Conservation (phyloP, 2,329 filamentous ascomycete species). For the Monascus ruber region DNA sequence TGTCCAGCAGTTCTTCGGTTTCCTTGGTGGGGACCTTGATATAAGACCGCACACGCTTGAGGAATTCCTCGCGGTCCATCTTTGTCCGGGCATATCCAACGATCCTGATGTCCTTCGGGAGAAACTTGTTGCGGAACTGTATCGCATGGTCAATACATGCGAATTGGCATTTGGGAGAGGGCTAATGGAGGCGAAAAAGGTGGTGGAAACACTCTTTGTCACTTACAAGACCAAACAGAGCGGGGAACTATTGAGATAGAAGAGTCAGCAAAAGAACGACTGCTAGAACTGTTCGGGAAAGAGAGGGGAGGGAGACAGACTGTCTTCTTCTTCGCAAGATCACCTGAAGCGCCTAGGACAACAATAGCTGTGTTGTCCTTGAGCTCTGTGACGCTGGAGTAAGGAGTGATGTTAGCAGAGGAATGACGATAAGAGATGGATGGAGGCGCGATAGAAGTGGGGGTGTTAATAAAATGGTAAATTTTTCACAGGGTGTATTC, state of each 20-base stretch:
- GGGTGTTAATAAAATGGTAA: background rate
- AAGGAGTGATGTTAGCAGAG: conserved; percentile 28
- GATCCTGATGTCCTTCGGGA: conserved; percentile 89
- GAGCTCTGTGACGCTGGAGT: conserved; percentile 70
- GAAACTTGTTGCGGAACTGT: conserved; percentile 97
- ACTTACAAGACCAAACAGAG: conserved; percentile 92
- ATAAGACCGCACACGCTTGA: conserved; percentile 89
- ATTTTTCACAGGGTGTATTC: background rate
- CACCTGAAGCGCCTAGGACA: conserved; percentile 91
- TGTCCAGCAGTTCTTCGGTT: conserved; percentile 84
- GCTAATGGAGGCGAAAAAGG: background rate
- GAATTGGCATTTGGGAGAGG: conserved; percentile 1
- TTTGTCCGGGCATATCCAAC: conserved; percentile 98
- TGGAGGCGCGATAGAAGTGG: background rate
- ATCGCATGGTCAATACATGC: conserved; percentile 6
- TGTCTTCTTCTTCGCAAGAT: conserved; percentile 99
- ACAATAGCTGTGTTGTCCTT: conserved; percentile 98
- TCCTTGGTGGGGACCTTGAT: conserved; percentile 99
- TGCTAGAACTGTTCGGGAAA: background rate
- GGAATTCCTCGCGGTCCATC: conserved; percentile 95
- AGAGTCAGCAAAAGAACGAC: conserved; percentile 8
- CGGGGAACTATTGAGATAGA: conserved; percentile 60
- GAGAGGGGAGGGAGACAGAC: conserved; percentile 40
- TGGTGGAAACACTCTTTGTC: conserved; percentile 1
- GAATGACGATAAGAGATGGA: conserved; percentile 3